These are phyloP conservation scores for Jasminum sambac DNA, from an alignment of 257 asterid genomes.

Conservation along the genomic window DNA sequence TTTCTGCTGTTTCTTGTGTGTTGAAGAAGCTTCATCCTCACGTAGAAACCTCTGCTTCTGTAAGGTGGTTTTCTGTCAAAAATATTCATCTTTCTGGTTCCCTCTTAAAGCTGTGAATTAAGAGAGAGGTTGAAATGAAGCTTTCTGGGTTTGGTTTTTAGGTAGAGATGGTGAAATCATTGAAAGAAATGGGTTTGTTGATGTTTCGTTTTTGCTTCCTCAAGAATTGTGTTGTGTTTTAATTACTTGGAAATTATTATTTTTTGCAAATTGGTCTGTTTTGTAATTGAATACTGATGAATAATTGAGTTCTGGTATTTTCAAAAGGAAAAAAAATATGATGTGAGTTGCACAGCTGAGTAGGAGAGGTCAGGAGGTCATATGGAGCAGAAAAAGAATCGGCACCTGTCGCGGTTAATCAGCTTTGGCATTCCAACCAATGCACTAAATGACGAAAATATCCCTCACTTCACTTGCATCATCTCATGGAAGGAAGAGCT, in stretches of 20 bases:
- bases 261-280: slow-evolving; percentile 12
- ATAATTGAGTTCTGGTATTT: slow-evolving; percentile 23
- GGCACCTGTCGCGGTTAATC: slow-evolving; percentile 42
- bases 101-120: slow-evolving; percentile 35
- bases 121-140: slow-evolving; percentile 40
- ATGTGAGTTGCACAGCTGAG: slow-evolving; percentile 25
- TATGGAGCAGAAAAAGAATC: slow-evolving; percentile 55
- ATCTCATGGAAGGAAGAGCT: too few species aligned
- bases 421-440: slow-evolving; percentile 16
- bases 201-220: slow-evolving; percentile 50
- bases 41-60: slow-evolving; percentile 60
- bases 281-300: slow-evolving; percentile 11
- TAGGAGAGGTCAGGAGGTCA: slow-evolving; percentile 35
- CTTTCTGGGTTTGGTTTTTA: slow-evolving; percentile 58
- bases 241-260: not conserved
- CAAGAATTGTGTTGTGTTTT: not conserved
- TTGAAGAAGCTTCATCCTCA: slow-evolving; percentile 63
- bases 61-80: slow-evolving; percentile 34
- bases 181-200: slow-evolving; percentile 36
- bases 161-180: slow-evolving; percentile 16
- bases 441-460: slow-evolving; percentile 18
- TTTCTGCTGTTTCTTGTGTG: slow-evolving; percentile 29
- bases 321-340: slow-evolving; percentile 20
- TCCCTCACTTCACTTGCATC: slow-evolving; percentile 3
- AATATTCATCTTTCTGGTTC: slow-evolving; percentile 33